Conservation (phyloP, 352 stramenopile species). For the Globisporangium perplexum region DNA sequence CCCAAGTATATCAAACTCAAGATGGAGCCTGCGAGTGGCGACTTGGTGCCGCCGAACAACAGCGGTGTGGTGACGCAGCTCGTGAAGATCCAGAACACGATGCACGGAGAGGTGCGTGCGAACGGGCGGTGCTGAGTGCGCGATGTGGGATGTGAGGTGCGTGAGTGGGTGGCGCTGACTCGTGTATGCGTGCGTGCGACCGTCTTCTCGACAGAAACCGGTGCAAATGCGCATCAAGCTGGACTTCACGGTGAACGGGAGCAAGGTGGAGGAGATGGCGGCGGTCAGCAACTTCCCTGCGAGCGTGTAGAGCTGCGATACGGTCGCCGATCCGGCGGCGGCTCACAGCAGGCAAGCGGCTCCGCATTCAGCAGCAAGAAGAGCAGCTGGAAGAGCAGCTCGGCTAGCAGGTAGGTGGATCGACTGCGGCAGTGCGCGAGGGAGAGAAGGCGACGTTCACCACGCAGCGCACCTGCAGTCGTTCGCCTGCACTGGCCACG, state of each 20-base stretch:
- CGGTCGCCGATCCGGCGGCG: neutral
- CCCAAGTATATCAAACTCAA: slow-evolving; percentile 98
- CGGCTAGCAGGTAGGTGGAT: neutral
- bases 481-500: too few species aligned
- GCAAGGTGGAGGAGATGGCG: slow-evolving; percentile 82
- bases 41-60: slow-evolving; percentile 84
- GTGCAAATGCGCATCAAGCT: slow-evolving; percentile 84
- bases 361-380: neutral
- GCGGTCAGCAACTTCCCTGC: slow-evolving; percentile 72
- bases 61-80: slow-evolving; percentile 89
- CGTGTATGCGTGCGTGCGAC: neutral
- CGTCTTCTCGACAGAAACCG: slow-evolving; percentile 63
- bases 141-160: neutral
- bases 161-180: neutral
- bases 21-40: slow-evolving; percentile 95
- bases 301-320: slow-evolving; percentile 37
- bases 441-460: neutral
- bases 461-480: too few species aligned
- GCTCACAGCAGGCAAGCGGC: neutral
- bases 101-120: slow-evolving; percentile 82
- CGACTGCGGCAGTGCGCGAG: neutral
- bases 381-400: neutral
- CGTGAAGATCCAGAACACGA: slow-evolving; percentile 95
- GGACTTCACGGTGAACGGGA: slow-evolving; percentile 80
- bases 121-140: neutral